Evolutionary conservation across 2,329 filamentous ascomycete genomes (phyloP).

Genomic region (Diatrype stigma): DNA sequence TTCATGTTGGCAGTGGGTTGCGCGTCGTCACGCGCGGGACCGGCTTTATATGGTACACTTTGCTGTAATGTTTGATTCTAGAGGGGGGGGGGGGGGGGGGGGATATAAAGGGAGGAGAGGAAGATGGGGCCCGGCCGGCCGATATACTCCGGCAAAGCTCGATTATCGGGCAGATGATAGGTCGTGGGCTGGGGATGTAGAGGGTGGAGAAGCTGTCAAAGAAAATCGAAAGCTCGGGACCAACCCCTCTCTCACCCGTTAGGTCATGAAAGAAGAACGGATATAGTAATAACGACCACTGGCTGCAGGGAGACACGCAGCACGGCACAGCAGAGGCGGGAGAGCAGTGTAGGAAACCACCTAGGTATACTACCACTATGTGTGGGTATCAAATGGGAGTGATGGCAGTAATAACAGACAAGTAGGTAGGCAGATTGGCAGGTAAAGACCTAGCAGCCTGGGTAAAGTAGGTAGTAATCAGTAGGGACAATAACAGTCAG

Average conservation of each 20-base stretch:
- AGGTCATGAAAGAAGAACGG: neutral
- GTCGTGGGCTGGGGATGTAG: neutral
- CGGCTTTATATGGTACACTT: slow-evolving; percentile 5
- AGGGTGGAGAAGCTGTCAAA: neutral
- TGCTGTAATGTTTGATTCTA: slow-evolving; percentile 3
- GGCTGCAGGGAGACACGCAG: neutral
- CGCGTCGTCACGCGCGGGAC: slow-evolving; percentile 34
- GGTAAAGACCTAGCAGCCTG: neutral
- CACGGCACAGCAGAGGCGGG: neutral
- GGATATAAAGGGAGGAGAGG: neutral
- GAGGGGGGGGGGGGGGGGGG: neutral
- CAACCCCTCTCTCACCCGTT: neutral
- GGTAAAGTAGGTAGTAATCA: neutral
- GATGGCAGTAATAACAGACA: neutral
- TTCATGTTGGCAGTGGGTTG: slow-evolving; percentile 49
- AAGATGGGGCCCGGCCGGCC: slow-evolving; percentile 4
- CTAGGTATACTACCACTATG: neutral
- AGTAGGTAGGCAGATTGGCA: neutral
- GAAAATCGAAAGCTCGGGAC: neutral
- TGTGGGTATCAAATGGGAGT: neutral
- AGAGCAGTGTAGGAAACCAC: no score
- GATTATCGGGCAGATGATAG: neutral
- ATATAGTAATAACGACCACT: neutral
- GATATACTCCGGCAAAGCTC: slow-evolving; percentile 1
- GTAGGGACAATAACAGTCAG: neutral